These are phyloP conservation scores for Xylaria longipes DNA, from an alignment of 495 filamentous ascomycete species.

Conservation along the genomic window DNA sequence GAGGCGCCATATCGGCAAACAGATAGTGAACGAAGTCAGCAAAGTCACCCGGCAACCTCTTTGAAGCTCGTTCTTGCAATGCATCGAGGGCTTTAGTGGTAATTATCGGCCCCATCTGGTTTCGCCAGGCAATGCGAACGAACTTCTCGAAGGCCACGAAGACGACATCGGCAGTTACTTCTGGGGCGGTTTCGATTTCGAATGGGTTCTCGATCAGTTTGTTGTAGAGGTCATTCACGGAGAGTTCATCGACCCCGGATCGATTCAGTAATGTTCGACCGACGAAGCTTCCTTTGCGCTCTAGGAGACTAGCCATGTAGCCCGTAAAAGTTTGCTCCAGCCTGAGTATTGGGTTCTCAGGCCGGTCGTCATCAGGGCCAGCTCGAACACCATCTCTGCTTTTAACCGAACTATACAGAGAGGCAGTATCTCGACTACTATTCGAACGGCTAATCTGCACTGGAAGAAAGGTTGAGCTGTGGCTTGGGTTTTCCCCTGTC, in stretches of 20 bases:
- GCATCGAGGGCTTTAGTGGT: constrained; percentile 65
- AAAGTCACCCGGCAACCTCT: constrained; percentile 78
- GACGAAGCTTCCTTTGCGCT: constrained; percentile 84
- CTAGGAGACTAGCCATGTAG: constrained; percentile 81
- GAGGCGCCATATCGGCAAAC: constrained; percentile 82
- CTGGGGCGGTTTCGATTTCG: constrained; percentile 72
- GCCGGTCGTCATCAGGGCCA: constrained; percentile 52
- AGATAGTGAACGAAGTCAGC: constrained; percentile 81
- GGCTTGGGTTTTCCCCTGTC: constrained; percentile 40
- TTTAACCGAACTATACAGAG: constrained; percentile 53
- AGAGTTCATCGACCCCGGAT: constrained; percentile 73
- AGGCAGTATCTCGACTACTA: constrained; percentile 52
- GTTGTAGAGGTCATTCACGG: constrained; percentile 92
- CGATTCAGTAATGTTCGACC: constrained; percentile 75
- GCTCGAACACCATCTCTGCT: constrained; percentile 56
- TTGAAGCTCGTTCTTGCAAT: constrained; percentile 77
- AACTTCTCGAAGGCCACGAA: constrained; percentile 97
- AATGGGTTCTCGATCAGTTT: constrained; percentile 80
- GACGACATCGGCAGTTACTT: constrained; percentile 84
- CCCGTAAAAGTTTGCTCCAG: constrained; percentile 87
- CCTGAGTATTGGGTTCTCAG: constrained; percentile 64
- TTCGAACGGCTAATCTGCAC: constrained; percentile 44
- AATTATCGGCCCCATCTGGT: constrained; percentile 85
- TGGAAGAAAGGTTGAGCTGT: constrained; percentile 41
- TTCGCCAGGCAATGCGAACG: constrained; percentile 83